Evolutionary conservation across 257 asterid species (phyloP).

Genomic region (Vinca minor): DNA sequence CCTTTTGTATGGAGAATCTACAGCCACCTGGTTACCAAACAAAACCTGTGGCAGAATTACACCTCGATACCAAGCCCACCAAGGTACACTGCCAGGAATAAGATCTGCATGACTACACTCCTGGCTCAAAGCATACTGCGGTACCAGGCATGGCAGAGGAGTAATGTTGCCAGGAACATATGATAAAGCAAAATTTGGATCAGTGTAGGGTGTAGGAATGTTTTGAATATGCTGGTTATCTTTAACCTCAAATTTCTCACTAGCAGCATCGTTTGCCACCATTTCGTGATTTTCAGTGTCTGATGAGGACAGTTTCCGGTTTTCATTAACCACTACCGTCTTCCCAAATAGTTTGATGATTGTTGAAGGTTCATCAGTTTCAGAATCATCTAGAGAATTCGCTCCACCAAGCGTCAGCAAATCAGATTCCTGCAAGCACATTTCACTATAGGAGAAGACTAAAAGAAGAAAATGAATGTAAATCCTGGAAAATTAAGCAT

Average conservation of each 20-base stretch:
- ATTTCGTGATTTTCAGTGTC: conserved; percentile 15
- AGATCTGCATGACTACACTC: conserved; percentile 20
- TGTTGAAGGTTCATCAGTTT: conserved; percentile 19
- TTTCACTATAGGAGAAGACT: conserved; percentile 5
- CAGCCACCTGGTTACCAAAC: conserved; percentile 18
- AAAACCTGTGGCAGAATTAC: conserved; percentile 29
- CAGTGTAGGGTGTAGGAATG: conserved; percentile 13
- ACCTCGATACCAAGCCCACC: conserved; percentile 39
- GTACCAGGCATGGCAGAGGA: conserved; percentile 23
- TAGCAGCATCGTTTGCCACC: conserved; percentile 8
- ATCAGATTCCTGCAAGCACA: conserved; percentile 41
- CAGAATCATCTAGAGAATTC: conserved; percentile 30
- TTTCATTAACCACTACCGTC: conserved; percentile 40
- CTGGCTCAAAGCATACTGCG: conserved; percentile 20
- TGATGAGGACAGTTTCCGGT: conserved; percentile 23
- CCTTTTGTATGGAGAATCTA: conserved; percentile 10
- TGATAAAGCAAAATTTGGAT: conserved; percentile 28
- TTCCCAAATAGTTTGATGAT: conserved; percentile 70
- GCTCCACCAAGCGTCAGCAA: conserved; percentile 34
- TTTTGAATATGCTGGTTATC: conserved; percentile 12
- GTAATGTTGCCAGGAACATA: conserved; percentile 23
- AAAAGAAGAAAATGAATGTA: conserved; percentile 6
- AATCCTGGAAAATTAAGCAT: too few species aligned
- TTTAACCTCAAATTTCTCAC: conserved; percentile 17
- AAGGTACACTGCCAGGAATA: conserved; percentile 26